A percentile compares a stretch with the other conserved stretches of the same genome.
phyloP scores from a whole-genome alignment of 768 basidiomycete species.

The Xanthoconium stramineum region DNA sequence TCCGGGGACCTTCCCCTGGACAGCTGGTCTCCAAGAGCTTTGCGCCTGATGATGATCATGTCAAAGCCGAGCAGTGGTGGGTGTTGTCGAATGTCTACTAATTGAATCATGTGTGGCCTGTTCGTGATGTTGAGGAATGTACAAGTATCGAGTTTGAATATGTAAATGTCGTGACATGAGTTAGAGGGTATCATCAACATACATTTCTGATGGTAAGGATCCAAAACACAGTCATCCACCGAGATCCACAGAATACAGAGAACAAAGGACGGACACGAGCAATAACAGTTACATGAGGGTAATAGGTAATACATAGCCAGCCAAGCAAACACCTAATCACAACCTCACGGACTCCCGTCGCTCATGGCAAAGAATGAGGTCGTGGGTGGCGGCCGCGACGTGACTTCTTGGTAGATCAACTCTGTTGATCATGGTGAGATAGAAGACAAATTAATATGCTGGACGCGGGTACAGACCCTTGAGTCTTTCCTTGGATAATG shows the following conservation, averaged over 20 bases:
- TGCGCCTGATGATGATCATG: neutral
- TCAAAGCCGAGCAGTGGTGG: neutral
- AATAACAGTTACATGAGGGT: neutral
- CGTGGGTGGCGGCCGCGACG: conserved; percentile 15
- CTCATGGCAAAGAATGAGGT: conserved; percentile 16
- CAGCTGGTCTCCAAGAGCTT: neutral
- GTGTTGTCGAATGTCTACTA: no score
- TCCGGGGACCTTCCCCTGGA: neutral
- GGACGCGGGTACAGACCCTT: conserved; percentile 46
- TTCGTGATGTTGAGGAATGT: neutral
- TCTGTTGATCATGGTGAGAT: conserved; percentile 15
- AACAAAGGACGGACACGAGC: neutral
- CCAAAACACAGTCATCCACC: neutral
- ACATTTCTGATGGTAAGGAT: neutral
- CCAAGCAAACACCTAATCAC: neutral
- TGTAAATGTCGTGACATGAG: neutral
- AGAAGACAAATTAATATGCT: neutral
- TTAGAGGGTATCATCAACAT: neutral
- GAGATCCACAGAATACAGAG: neutral
- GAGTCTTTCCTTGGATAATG: conserved; percentile 61
- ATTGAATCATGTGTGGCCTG: neutral
- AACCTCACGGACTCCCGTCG: conserved; percentile 8
- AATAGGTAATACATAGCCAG: neutral
- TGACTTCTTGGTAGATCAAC: conserved; percentile 53
- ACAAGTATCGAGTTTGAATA: neutral